A percentile compares a stretch with the other conserved stretches of the same genome.
These are phyloP conservation scores for Voacanga thouarsii DNA, from an alignment of 257 asterid genomes.

Conservation along the genomic window DNA sequence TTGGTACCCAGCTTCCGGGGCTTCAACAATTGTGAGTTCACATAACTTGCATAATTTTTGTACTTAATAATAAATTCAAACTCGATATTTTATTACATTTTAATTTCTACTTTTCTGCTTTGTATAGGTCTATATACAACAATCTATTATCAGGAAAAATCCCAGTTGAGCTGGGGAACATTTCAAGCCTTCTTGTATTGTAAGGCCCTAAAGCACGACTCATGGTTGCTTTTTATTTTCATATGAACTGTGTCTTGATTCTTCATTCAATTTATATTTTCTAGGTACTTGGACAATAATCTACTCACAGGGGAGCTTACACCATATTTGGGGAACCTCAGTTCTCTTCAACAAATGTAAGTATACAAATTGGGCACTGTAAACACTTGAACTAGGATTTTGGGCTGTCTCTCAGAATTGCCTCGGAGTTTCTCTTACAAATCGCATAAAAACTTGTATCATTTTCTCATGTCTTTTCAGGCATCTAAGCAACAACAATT, in stretches of 20 bases:
- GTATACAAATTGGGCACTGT: background rate
- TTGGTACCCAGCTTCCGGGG: background rate
- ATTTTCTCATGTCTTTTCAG: no score
- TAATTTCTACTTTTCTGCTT: background rate
- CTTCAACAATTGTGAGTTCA: background rate
- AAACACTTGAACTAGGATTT: background rate
- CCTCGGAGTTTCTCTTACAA: no score
- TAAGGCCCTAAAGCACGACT: background rate
- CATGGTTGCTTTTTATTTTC: background rate
- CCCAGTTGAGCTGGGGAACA: constrained; percentile 8
- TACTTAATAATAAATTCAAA: no score
- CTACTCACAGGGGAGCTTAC: constrained; percentile 9
- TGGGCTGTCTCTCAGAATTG: no score
- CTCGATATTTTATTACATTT: no score
- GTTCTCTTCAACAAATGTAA: constrained; percentile 1
- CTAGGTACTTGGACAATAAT: background rate
- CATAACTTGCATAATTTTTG: no score
- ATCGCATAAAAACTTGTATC: background rate
- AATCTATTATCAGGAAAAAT: constrained; percentile 9
- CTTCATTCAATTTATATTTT: background rate
- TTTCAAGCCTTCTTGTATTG: background rate
- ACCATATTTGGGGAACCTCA: constrained; percentile 16
- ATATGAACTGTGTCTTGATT: background rate
- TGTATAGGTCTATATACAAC: background rate
- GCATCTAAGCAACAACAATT: no score